These are phyloP conservation scores for Triangularia setosa DNA, from an alignment of 2,329 filamentous ascomycete species.

Conservation along the genomic window DNA sequence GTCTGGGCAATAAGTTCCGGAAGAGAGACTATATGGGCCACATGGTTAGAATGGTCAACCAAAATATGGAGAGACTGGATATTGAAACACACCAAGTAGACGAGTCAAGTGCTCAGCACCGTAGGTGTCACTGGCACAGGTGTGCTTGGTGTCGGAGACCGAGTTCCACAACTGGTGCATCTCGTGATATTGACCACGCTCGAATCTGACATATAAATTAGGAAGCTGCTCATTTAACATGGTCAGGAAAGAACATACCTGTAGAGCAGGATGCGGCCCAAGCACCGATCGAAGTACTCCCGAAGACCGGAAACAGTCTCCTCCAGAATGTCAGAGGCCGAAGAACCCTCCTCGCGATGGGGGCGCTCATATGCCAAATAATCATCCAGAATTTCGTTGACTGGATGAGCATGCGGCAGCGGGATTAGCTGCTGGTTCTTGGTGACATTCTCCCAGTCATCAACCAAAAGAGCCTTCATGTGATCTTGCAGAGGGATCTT, in stretches of 20 bases:
- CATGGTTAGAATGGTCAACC: neutral
- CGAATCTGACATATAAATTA: slow-evolving; percentile 58
- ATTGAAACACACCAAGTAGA: slow-evolving; percentile 66
- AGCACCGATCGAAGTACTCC: slow-evolving; percentile 89
- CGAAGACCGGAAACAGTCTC: slow-evolving; percentile 82
- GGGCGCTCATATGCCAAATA: slow-evolving; percentile 69
- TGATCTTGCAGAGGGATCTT: slow-evolving; percentile 83
- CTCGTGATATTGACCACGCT: slow-evolving; percentile 82
- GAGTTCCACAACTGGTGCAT: slow-evolving; percentile 67
- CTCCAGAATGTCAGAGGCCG: slow-evolving; percentile 80
- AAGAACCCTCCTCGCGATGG: slow-evolving; percentile 61
- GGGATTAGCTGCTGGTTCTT: slow-evolving; percentile 89
- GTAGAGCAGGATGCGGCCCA: slow-evolving; percentile 87
- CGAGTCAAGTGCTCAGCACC: slow-evolving; percentile 89
- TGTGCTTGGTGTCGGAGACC: slow-evolving; percentile 58
- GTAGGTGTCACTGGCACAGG: slow-evolving; percentile 76
- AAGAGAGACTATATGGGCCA: slow-evolving; percentile 62
- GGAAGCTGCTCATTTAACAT: neutral
- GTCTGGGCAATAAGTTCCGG: slow-evolving; percentile 95
- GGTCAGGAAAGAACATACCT: slow-evolving; percentile 40
- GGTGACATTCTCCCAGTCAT: slow-evolving; percentile 98
- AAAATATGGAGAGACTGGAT: slow-evolving; percentile 26
- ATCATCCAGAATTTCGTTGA: slow-evolving; percentile 73
- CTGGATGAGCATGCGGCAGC: slow-evolving; percentile 72
- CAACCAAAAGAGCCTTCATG: slow-evolving; percentile 87